Conservation (phyloP, 768 basidiomycete genomes). For the Coprinellus micaceus region DNA sequence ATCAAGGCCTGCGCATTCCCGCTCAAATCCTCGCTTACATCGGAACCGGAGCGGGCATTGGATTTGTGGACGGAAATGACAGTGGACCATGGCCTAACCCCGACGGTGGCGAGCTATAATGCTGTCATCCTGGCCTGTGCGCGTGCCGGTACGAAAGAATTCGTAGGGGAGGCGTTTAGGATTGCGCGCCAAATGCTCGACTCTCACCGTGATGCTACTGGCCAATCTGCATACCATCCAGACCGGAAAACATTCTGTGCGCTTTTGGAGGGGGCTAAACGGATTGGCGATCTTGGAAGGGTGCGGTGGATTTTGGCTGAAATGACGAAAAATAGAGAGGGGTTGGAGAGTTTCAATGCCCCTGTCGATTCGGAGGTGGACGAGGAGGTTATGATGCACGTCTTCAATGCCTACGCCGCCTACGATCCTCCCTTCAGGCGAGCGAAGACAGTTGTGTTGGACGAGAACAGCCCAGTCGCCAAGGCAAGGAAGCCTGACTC, state of each 20-base stretch:
- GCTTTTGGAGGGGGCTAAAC: conserved; percentile 86
- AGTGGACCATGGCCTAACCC: conserved; percentile 56
- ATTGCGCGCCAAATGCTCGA: conserved; percentile 87
- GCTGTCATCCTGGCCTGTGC: conserved; percentile 83
- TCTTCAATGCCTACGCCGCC: conserved; percentile 85
- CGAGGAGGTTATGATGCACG: conserved; percentile 72
- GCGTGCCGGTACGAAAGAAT: conserved; percentile 53
- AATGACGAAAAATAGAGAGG: conserved; percentile 47
- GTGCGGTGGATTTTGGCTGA: conserved; percentile 91
- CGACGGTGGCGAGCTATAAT: conserved; percentile 69
- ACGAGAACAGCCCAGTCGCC: conserved; percentile 10
- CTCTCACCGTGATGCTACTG: conserved; percentile 61
- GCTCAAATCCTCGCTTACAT: conserved; percentile 38
- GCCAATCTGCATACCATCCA: conserved; percentile 54
- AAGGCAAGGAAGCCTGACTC: neutral
- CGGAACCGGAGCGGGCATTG: conserved; percentile 86
- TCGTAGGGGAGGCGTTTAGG: conserved; percentile 79
- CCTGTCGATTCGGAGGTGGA: conserved; percentile 37
- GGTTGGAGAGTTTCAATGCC: conserved; percentile 18
- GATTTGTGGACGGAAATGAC: conserved; percentile 96
- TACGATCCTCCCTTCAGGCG: conserved; percentile 71
- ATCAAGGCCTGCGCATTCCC: conserved; percentile 77
- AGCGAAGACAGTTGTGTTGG: conserved; percentile 40
- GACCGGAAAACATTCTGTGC: conserved; percentile 71
- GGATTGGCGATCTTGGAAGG: conserved; percentile 76